A percentile compares a stretch with the other conserved stretches of the same genome.
These are phyloP conservation scores for Comarum palustre DNA, from an alignment of 306 rosid species.

Conservation along the genomic window DNA sequence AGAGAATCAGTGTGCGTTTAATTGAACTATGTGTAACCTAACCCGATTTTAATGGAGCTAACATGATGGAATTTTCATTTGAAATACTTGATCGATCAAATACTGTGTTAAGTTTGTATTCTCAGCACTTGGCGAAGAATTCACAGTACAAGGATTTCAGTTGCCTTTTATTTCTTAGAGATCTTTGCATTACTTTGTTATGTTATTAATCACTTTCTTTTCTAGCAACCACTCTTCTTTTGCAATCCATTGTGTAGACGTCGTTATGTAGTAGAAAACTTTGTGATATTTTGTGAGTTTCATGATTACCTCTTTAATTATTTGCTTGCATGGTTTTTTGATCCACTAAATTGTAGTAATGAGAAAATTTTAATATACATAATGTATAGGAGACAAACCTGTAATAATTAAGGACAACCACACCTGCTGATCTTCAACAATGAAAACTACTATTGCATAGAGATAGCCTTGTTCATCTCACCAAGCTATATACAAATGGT, in stretches of 20 bases:
- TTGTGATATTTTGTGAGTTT: neutral
- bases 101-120: too few relatives aligned
- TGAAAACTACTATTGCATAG: too few relatives aligned
- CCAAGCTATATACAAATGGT: neutral
- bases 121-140: neutral
- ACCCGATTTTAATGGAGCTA: too few relatives aligned
- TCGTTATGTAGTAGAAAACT: neutral
- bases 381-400: too few relatives aligned
- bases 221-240: neutral
- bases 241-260: neutral
- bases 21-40: too few relatives aligned
- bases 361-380: too few relatives aligned
- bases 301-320: neutral
- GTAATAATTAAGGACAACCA: too few relatives aligned
- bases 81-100: too few relatives aligned
- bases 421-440: too few relatives aligned
- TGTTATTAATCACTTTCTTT: neutral
- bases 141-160: neutral
- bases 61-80: too few relatives aligned
- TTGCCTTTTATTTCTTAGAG: neutral
- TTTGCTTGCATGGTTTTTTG: neutral
- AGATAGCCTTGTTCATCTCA: neutral
- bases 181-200: neutral
- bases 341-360: too few relatives aligned
- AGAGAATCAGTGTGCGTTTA: too few relatives aligned